Conservation (phyloP, 495 filamentous ascomycete species). For the Aspergillus baeticus region DNA sequence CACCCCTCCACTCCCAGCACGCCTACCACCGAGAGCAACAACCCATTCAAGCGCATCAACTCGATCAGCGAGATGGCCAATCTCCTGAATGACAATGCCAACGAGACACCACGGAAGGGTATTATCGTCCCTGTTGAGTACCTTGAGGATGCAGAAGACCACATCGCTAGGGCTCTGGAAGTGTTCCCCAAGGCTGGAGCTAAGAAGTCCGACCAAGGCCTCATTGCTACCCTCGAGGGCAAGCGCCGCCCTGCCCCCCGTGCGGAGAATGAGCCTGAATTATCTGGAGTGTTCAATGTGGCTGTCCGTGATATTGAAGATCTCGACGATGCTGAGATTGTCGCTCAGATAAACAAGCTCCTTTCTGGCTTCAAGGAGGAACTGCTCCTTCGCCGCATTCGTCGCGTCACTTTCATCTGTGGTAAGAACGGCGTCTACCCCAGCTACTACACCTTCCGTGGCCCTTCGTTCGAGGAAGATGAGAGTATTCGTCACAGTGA, state of each 20-base stretch:
- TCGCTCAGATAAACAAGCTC: constrained; percentile 68
- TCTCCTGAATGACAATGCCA: constrained; percentile 61
- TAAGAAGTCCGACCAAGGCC: constrained; percentile 46
- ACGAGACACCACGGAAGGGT: constrained; percentile 85
- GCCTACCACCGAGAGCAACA: constrained; percentile 60
- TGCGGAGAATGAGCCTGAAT: constrained; percentile 63
- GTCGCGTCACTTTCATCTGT: constrained; percentile 93
- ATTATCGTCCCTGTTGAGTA: constrained; percentile 91
- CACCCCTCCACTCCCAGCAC: constrained; percentile 85
- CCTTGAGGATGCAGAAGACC: constrained; percentile 89
- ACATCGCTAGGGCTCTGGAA: constrained; percentile 77
- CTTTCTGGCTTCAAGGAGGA: constrained; percentile 84
- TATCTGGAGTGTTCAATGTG: constrained; percentile 88
- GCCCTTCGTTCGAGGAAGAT: constrained; percentile 85
- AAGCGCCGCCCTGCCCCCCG: constrained; percentile 61
- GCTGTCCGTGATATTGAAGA: constrained; percentile 89
- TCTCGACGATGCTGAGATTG: constrained; percentile 77
- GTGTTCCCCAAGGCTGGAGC: constrained; percentile 60
- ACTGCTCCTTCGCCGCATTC: constrained; percentile 73
- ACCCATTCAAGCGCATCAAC: constrained; percentile 74
- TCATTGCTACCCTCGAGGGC: constrained; percentile 71
- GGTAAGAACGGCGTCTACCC: constrained; percentile 94
- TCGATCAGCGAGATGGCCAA: constrained; percentile 98
- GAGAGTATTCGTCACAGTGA: constrained; percentile 95
- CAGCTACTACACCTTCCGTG: constrained; percentile 96